Percentiles rank a stretch among this genome's conserved stretches.
Conservation (phyloP, 129 eudicot species). For the Oenanthe sinensis region DNA sequence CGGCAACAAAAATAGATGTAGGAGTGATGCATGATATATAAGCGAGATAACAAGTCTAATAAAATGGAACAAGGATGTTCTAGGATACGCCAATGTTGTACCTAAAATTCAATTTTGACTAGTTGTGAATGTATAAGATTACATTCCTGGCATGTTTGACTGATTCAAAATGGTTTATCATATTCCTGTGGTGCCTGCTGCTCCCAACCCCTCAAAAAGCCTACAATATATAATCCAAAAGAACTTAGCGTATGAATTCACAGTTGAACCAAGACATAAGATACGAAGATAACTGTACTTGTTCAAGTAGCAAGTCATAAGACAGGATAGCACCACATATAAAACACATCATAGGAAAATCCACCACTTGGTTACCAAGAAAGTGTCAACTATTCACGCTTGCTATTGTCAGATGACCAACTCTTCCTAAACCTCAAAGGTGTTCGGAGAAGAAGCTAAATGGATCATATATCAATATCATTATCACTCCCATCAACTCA, state of each 20-base stretch:
- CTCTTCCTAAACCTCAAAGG: not conserved
- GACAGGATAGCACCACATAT: not conserved
- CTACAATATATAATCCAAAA: slow-evolving; percentile 35
- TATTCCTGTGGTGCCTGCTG: slow-evolving; percentile 84
- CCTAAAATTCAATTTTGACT: slow-evolving; percentile 14
- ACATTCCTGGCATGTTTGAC: slow-evolving; percentile 12
- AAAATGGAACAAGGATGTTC: not conserved
- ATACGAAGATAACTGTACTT: not conserved
- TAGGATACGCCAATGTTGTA: slow-evolving; percentile 1
- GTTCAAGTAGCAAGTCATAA: not conserved
- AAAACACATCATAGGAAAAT: not conserved
- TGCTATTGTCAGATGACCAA: not conserved
- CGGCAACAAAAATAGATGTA: not conserved
- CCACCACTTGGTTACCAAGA: not conserved
- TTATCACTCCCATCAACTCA: not conserved
- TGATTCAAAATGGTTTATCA: slow-evolving; percentile 61
- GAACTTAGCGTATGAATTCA: not conserved
- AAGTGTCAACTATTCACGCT: not conserved
- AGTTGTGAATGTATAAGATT: slow-evolving; percentile 27
- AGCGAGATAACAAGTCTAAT: not conserved
- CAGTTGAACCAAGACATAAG: not conserved
- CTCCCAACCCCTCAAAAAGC: slow-evolving; percentile 72
- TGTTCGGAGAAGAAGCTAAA: slow-evolving; percentile 1
- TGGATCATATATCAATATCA: not conserved
- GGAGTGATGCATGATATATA: not conserved